A percentile compares a stretch with the other conserved stretches of the same genome.
These are phyloP conservation scores for Auricularia cornea DNA, from an alignment of 768 basidiomycete genomes.

Conservation along the genomic window DNA sequence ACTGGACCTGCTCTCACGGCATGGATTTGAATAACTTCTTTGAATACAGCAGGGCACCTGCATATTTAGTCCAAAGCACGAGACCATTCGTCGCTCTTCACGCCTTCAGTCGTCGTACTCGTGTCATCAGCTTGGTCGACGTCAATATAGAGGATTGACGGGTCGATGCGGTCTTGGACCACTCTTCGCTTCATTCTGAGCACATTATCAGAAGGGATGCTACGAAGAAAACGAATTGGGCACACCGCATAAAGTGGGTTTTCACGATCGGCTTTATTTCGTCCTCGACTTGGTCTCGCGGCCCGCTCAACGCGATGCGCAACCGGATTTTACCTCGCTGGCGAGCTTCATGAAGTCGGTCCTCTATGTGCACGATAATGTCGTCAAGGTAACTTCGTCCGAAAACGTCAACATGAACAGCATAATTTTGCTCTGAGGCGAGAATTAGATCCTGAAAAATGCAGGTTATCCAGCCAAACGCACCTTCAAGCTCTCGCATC, in stretches of 20 bases:
- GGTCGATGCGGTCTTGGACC: background rate
- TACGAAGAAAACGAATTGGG: background rate
- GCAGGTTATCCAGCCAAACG: background rate
- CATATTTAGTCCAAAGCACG: background rate
- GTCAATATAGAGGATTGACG: background rate
- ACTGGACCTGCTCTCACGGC: too few species aligned
- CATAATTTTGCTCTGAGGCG: background rate
- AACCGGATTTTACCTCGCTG: background rate
- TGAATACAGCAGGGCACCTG: too few species aligned
- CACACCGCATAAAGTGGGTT: background rate
- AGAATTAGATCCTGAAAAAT: background rate
- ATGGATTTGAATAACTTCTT: too few species aligned
- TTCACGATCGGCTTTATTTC: background rate
- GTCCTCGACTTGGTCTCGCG: background rate
- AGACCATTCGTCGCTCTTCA: background rate
- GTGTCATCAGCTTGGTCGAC: background rate
- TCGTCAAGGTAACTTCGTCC: background rate
- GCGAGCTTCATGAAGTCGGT: background rate
- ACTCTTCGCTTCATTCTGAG: background rate
- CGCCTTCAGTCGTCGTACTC: background rate
- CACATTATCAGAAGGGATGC: background rate
- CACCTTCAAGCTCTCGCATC: slow-evolving; percentile 1
- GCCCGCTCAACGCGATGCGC: background rate
- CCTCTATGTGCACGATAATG: background rate
- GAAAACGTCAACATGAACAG: background rate